phyloP scores from a whole-genome alignment of 106 monocot species.

The Allium fistulosum region DNA sequence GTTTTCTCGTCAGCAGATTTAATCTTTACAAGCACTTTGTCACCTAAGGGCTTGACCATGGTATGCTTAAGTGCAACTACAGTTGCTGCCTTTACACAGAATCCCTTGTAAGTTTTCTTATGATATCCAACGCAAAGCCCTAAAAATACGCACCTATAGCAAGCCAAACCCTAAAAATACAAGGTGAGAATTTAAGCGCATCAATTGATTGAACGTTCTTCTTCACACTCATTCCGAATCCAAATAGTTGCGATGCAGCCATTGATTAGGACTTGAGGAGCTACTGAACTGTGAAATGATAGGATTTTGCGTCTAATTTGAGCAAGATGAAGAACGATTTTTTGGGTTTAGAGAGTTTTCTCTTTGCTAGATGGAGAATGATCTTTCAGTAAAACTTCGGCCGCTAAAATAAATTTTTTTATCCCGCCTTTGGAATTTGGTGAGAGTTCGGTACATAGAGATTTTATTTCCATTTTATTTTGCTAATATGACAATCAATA shows the following conservation, averaged over 20 bases:
- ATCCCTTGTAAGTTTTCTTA: slow-evolving; percentile 22
- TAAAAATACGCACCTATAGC: slow-evolving; percentile 15
- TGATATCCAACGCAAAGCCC: slow-evolving; percentile 8
- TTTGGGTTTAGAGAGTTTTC: no score
- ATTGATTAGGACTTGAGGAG: slow-evolving; percentile 7
- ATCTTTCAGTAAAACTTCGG: no score
- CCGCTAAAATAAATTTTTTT: no score
- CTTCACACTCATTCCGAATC: slow-evolving; percentile 9
- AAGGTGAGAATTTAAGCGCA: slow-evolving; percentile 12
- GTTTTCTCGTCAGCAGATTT: slow-evolving; percentile 70
- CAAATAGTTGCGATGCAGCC: slow-evolving; percentile 39
- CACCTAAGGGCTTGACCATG: slow-evolving; percentile 66
- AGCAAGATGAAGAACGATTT: no score
- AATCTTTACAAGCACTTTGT: slow-evolving; percentile 79
- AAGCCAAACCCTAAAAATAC: slow-evolving; percentile 12
- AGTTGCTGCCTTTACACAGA: slow-evolving; percentile 48
- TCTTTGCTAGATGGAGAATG: no score
- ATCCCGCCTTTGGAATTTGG: no score
- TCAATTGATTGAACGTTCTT: slow-evolving; percentile 10
- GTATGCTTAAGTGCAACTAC: no score
- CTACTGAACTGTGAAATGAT: no score
- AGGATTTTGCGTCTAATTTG: no score
- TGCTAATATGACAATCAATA: no score
- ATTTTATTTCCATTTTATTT: no score
- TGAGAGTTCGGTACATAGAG: no score